Evolutionary conservation across 257 asterid genomes (phyloP), one percentile per base, ranked within the genome.

Genomic region (Thymus quinquecostatus): DNA sequence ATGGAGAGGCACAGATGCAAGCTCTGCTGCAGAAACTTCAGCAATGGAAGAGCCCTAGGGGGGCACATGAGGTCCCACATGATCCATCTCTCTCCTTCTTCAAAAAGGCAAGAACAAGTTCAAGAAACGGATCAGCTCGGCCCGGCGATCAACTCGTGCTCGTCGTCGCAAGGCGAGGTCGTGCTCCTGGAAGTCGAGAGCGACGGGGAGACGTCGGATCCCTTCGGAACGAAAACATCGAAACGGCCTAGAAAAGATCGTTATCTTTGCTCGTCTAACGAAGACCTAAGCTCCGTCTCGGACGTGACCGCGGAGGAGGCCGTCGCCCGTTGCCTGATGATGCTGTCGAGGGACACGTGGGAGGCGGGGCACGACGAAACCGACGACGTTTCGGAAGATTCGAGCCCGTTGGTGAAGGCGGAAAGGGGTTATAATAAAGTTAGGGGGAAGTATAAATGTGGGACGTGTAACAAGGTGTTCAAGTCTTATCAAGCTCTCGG

Each of bases 51-150:
- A 76, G 96, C 97, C 75, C 64, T 93, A 8, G 98, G 98, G 41
- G 96, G 97, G 8, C 98, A 93, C 81, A 86, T 88, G 98, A 92
- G 94, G 84, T 86, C 94, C 58, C 98, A 50, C 77, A 70, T 73
- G 80, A 74, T 13, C 68, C 64, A 47, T 9, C 40, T 36, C 40
- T 36, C 40, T 36, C 40, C 40, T 36, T 6, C 40, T 3, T 36
- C 40, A 4, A 43, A 51, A 51, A 14, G 2, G 60, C 6, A 63
- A 32, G 56, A 50, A 45, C 13, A 70, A 8, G 13, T 32, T n/a
- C 29, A 40, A 45, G 67, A 69, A 3, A 13, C 2, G 11, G 71
- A 64, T 0, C 21, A 77, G 44, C 44, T 38, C 6, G 5, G 3
- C 10, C 47, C 47, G 8, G 8, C 8, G 59, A 70, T 60, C 63